Base-by-base conservation (phyloP, 2,329 filamentous ascomycete species). In the Trichoderma semiorbis region DNA sequence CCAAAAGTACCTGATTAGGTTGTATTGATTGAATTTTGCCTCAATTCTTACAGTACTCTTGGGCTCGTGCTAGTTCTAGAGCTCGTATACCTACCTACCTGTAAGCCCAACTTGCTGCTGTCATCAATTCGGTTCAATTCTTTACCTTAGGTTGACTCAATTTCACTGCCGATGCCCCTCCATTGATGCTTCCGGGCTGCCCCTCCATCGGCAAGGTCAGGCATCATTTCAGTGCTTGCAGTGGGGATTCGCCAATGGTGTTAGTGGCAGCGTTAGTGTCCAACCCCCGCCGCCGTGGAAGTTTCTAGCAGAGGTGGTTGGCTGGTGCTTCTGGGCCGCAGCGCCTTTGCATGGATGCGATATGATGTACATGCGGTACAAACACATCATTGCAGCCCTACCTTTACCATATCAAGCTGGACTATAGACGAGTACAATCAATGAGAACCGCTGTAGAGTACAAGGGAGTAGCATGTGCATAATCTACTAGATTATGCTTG, bases 251-350 rank as follows among this genome's bases (percentile, higher is more conserved):
- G 26, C 24, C 53, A 57, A 24, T 34, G 57, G 5, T 34, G 28
- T 43, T 55, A 55, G 63, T 30, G 64, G n/a, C 26, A 14, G 43
- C 28, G 65, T 66, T 53, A 67, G 58, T 64, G 68, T n/a, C 28
- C 30, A 53, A 10, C 16, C 60, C 53, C 58, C 67, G 61, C 60
- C 21, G 62, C 62, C 55, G 60, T 72, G 63, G 71, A 72, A 71
- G 69, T 57, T 72, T 72, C 71, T 72, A 72, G 71, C 68, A 71
- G 36, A 30, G 47, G 43, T 26, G 70, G 30, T 7, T 70, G 68
- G 58, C 57, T 64, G 68, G 34, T 26, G 60, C 30, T 30, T 47
- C 66, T 69, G 66, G 66, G 66, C 66, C 66, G 66, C 66, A 69
- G 66, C 66, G 66, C 66, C 62, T 69, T 61, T 60, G 55, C 64